Evolutionary conservation across 2,329 filamentous ascomycete genomes (phyloP), one percentile per base, ranked within the genome.

Genomic region (Penicillium sp.): DNA sequence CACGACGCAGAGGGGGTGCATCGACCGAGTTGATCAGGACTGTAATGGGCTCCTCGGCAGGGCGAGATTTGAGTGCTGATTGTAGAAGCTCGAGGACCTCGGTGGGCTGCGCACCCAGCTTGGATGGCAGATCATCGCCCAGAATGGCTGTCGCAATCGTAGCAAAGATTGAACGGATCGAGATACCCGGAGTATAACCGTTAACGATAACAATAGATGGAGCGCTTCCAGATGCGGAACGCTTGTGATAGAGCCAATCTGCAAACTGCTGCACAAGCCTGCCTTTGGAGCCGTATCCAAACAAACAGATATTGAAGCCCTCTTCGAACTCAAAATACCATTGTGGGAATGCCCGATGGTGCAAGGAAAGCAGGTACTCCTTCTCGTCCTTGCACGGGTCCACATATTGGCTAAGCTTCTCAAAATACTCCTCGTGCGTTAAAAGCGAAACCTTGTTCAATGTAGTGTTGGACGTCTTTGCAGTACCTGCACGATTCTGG

Each of bases 401-500:
- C 59, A 82, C 72, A 64, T 87, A 86, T 37, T 83, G 79, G 31
- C 85, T 83, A 33, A 91, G 80, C 33, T 89, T 78, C 46, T 85
- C 82, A 68, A 96, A 96, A 76, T 95, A 99, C 72, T 97, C 92
- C 58, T 98, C 93, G 70, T 97, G 93, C 1, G 90, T 92, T 57
- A 98, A 86, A 11, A 96, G 81, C 4, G 86, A 81, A 36, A 96
- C 80, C 4, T 89, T 87, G 0, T 89, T 83, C 5, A 98, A 81
- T 0, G 87, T 96, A 65, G 95, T 95, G 71, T 91, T 89, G 1
- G 93, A 97, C 0, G 94, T 96, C 75, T 93, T 93, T 46, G 86
- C 82, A 4, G 87, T 84, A 2, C 91, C 92, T 0, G 91, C 87
- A 50, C 91, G 88, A 72, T 96, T 97, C 70, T 98, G 91, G 70